Evolutionary conservation across 1,284 basidiomycete genomes (phyloP), one percentile per base, ranked within the genome.

Genomic region (Leccinum griseonigrum): DNA sequence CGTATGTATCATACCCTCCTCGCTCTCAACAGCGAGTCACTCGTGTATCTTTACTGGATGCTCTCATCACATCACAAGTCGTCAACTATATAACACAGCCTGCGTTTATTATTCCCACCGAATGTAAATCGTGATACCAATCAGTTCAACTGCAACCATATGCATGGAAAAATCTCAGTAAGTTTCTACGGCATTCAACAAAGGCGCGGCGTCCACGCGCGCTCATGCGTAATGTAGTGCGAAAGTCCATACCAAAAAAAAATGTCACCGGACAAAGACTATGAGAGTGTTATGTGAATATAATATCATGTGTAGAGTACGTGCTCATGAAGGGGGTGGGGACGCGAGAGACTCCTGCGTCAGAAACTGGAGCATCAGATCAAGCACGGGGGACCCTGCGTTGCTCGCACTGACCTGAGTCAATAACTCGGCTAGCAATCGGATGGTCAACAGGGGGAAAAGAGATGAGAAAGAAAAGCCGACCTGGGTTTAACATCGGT

Each of bases 401-500:
- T 60, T 60, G 62, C 40, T 64, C 57, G 66, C 34, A 72, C 77
- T 68, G 59, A 84, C 85, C 82, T 86, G 85, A 34, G 85, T 86
- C 69, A 87, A 75, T 54, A 87, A 76, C 66, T 87, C 85, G 62
- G 83, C 85, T 87, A 29, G 40, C 28, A 31, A 59, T 48, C 65
- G 14, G 4, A 51, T 8, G 16, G 40, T 68, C 40, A 62, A 48
- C 32, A 13, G 10, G 11, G 31, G 29, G 55, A 46, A 9, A 13
- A 36, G 6, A 60, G 54, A 38, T 52, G 31, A 22, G 22, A 31
- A 22, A 63, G 11, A 43, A 52, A n/a, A 13, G 67, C 81, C 31
- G 57, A 87, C 85, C 85, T 74, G 86, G 84, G 69, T 86, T 85
- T 62, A 88, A 73, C 84, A 88, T 87, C 10, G 84, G 81, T 68